These are phyloP conservation scores for Tetracentron sinense DNA, from an alignment of 164 flowering plant genomes.

Conservation along the genomic window DNA sequence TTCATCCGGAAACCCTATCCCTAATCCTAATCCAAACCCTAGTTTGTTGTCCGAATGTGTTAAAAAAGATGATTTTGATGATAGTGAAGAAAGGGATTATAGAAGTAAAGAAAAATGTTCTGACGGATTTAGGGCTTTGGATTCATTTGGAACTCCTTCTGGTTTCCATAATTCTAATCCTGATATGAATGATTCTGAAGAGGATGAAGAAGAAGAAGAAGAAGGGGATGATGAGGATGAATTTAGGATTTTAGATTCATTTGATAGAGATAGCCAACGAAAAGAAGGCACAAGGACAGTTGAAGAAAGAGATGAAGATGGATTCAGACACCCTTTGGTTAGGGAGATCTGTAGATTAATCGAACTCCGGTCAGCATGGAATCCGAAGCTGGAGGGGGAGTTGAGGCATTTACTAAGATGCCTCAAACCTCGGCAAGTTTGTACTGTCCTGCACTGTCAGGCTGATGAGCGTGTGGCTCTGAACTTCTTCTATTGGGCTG, in stretches of 20 bases:
- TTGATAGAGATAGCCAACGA: slow-evolving; percentile 8
- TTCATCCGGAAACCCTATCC: slow-evolving; percentile 17
- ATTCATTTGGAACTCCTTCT: slow-evolving; percentile 11
- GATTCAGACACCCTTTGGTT: slow-evolving; percentile 65
- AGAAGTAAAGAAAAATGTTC: not conserved
- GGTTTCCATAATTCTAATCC: not conserved
- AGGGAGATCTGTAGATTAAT: slow-evolving; percentile 67
- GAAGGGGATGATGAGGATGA: slow-evolving; percentile 30
- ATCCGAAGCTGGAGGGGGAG: slow-evolving; percentile 57
- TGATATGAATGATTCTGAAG: slow-evolving; percentile 24
- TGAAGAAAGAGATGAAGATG: slow-evolving; percentile 42
- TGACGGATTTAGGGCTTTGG: slow-evolving; percentile 15
- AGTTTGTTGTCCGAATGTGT: not conserved
- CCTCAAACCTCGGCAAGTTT: slow-evolving; percentile 71
- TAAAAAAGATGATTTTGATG: slow-evolving; percentile 15
- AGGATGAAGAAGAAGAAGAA: slow-evolving; percentile 23
- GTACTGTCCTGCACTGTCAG: slow-evolving; percentile 64
- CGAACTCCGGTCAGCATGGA: slow-evolving; percentile 52
- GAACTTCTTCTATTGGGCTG: slow-evolving; percentile 90
- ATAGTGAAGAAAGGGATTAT: slow-evolving; percentile 17
- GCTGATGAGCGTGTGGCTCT: slow-evolving; percentile 68
- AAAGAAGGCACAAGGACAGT: slow-evolving; percentile 19
- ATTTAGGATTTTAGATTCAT: slow-evolving; percentile 39
- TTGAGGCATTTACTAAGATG: slow-evolving; percentile 63
- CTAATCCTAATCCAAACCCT: slow-evolving; percentile 3